A percentile compares a stretch with the other conserved stretches of the same genome.
Conservation (phyloP, 345 rosid species). For the Clarkia xantiana region DNA sequence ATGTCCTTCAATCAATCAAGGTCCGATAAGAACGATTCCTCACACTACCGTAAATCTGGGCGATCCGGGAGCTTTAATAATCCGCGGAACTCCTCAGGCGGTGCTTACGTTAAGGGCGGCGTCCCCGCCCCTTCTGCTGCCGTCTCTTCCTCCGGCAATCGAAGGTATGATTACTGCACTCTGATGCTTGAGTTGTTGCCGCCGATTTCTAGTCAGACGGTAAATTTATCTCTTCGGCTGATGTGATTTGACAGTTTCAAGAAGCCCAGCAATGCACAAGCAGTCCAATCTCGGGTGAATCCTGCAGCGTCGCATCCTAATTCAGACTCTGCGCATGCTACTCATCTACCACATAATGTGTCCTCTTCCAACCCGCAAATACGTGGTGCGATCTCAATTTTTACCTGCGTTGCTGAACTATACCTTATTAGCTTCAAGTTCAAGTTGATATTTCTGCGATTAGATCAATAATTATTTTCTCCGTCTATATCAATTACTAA, state of each 20-base stretch:
- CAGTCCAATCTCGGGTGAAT: conserved; percentile 52
- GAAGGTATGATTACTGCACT: conserved; percentile 31
- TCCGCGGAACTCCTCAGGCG: conserved; percentile 57
- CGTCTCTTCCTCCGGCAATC: conserved; percentile 31
- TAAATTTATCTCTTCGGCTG: conserved; percentile 7
- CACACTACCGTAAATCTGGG: conserved; percentile 48
- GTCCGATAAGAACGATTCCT: conserved; percentile 55
- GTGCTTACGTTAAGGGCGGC: conserved; percentile 58
- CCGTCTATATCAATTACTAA: too few species aligned
- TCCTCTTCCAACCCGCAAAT: conserved; percentile 33
- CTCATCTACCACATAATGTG: conserved; percentile 23
- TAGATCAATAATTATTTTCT: too few species aligned
- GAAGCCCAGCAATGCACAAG: conserved; percentile 63
- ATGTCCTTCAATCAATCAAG: conserved; percentile 98
- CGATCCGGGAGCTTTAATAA: conserved; percentile 62
- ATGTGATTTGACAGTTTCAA: conserved; percentile 24
- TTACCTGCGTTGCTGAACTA: too few species aligned
- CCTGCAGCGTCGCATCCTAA: conserved; percentile 20
- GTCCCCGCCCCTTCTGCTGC: conserved; percentile 58
- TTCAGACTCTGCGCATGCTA: conserved; percentile 17
- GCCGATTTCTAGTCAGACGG: neutral
- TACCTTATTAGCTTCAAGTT: too few species aligned
- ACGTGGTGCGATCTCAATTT: conserved; percentile 32
- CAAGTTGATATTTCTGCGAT: too few species aligned
- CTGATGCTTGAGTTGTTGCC: conserved; percentile 1